Evolutionary conservation across 768 basidiomycete species (phyloP).

Genomic region (Mycena galopus): DNA sequence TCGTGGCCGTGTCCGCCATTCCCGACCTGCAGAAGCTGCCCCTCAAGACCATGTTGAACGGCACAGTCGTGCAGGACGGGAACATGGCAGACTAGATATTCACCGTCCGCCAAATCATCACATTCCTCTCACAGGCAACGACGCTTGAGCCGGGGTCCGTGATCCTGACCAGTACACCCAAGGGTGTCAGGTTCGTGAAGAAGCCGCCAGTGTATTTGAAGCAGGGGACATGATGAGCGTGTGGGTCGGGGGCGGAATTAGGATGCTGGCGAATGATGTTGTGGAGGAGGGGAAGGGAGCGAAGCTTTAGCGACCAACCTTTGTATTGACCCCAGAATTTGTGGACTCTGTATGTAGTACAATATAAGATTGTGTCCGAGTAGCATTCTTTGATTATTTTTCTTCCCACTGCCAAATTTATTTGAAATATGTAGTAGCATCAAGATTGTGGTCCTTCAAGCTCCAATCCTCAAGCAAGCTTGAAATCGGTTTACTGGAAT

Average conservation of each 20-base stretch:
- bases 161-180: slow-evolving; percentile 87
- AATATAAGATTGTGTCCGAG: no score
- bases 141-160: slow-evolving; percentile 86
- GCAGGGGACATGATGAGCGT: slow-evolving; percentile 80
- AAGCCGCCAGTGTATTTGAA: slow-evolving; percentile 79
- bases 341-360: no score
- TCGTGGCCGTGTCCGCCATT: slow-evolving; percentile 76
- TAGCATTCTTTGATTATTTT: no score
- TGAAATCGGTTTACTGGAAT: no score
- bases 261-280: slow-evolving; percentile 84
- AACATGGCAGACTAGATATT: slow-evolving; percentile 91
- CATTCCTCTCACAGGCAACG: slow-evolving; percentile 87
- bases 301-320: slow-evolving; percentile 57
- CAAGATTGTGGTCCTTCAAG: no score
- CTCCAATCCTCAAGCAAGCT: no score
- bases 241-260: slow-evolving; percentile 80
- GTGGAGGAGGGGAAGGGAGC: slow-evolving; percentile 69
- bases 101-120: slow-evolving; percentile 78
- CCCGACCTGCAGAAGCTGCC: slow-evolving; percentile 74
- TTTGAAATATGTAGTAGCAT: no score
- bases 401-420: no score
- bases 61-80: slow-evolving; percentile 77
- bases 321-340: neutral
- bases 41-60: slow-evolving; percentile 78
- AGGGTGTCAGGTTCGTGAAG: slow-evolving; percentile 85